Conservation (phyloP, 345 rosid species). For the Kernera saxatilis region DNA sequence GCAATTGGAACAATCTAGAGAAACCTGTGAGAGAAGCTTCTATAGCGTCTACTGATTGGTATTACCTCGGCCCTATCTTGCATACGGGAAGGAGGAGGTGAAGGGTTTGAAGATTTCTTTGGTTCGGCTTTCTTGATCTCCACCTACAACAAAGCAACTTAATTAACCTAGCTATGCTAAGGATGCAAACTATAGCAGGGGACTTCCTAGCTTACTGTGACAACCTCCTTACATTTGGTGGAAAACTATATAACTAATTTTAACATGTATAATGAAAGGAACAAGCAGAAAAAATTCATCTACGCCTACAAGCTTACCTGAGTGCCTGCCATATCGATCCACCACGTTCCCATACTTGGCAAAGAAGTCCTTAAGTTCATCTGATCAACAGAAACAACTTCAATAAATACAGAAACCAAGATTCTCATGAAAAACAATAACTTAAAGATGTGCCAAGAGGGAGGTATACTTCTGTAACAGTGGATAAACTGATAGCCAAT, state of each 20-base stretch:
- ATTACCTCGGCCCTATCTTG: constrained; percentile 46
- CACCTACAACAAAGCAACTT: constrained; percentile 99
- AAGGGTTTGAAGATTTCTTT: constrained; percentile 92
- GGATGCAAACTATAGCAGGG: constrained; percentile 40
- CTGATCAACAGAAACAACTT: constrained; percentile 39
- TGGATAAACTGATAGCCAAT: no score
- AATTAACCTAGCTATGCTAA: constrained; percentile 75
- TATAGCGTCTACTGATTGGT: constrained; percentile 23
- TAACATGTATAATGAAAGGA: background rate
- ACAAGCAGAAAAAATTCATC: no score
- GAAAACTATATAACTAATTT: constrained; percentile 1
- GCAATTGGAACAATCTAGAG: constrained; percentile 35
- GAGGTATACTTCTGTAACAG: constrained; percentile 56
- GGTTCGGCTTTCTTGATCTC: constrained; percentile 99
- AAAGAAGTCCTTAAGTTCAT: constrained; percentile 75
- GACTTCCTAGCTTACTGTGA: constrained; percentile 14
- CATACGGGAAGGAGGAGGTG: constrained; percentile 85
- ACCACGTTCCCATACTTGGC: constrained; percentile 65
- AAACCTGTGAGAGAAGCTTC: constrained; percentile 21
- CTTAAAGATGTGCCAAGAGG: background rate
- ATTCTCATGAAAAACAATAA: background rate
- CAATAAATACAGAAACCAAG: background rate
- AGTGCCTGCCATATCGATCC: constrained; percentile 88
- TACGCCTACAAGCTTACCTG: constrained; percentile 89
- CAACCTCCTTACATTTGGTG: constrained; percentile 13